A percentile compares a stretch with the other conserved stretches of the same genome.
Conservation (phyloP, 1,284 basidiomycete genomes). For the Apiotrichum gamsii region DNA sequence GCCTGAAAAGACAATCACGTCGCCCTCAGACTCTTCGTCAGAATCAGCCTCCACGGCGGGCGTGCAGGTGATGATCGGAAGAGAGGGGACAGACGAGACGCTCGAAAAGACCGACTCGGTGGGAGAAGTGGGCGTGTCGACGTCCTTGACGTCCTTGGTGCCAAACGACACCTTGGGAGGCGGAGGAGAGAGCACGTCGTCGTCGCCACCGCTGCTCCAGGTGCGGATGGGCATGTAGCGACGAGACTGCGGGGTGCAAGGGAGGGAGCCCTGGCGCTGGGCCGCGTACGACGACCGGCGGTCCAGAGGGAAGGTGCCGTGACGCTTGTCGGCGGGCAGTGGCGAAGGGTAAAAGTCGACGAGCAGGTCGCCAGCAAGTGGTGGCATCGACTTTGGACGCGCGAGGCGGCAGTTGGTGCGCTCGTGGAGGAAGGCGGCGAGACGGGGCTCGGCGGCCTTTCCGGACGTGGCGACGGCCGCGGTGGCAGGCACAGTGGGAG, state of each 20-base stretch:
- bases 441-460: constrained; percentile 22
- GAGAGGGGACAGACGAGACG: constrained; percentile 22
- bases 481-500: no score
- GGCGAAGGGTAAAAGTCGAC: no score
- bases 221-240: neutral
- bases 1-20: constrained; percentile 20
- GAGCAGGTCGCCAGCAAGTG: constrained; percentile 8
- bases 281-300: neutral
- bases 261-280: constrained; percentile 3
- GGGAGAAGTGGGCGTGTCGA: constrained; percentile 22
- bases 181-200: constrained; percentile 9
- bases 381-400: constrained; percentile 31
- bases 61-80: constrained; percentile 45
- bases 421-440: constrained; percentile 39
- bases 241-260: constrained; percentile 1
- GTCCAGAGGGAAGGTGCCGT: neutral
- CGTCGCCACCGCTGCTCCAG: neutral
- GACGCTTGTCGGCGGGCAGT: neutral
- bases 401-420: constrained; percentile 34
- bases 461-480: no score
- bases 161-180: no score
- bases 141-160: neutral
- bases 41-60: constrained; percentile 41
- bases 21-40: constrained; percentile 32
- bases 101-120: constrained; percentile 22